These are phyloP conservation scores for Amoebophrya sp. DNA, from an alignment of 169 alveolate species.

Conservation along the genomic window DNA sequence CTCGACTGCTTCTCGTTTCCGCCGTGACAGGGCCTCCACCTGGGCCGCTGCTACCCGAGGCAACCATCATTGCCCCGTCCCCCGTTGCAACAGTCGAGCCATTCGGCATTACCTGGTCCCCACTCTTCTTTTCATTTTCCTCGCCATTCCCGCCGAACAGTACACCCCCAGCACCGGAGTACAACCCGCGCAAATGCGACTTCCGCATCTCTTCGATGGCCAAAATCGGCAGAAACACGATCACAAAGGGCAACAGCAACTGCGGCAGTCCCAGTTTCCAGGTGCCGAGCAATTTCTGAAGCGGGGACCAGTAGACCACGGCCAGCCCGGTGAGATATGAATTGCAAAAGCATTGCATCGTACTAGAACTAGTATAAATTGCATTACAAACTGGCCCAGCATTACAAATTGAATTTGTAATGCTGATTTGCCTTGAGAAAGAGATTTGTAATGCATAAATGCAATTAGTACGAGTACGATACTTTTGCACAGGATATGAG, in stretches of 20 bases:
- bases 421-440: no score
- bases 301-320: neutral
- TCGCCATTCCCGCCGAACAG: neutral
- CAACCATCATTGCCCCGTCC: neutral
- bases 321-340: conserved; percentile 5
- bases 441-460: no score
- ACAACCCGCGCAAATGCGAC: neutral
- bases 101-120: neutral
- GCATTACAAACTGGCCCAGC: no score
- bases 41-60: neutral
- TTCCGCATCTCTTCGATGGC: neutral
- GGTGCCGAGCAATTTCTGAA: neutral
- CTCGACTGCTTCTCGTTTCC: no score
- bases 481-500: no score
- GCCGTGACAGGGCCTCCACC: neutral
- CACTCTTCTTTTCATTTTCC: neutral
- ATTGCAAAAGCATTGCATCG: no score
- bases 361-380: no score
- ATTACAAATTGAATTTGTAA: no score
- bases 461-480: no score
- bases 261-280: neutral
- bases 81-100: neutral
- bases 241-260: neutral
- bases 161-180: neutral
- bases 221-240: neutral